Evolutionary conservation across 2,329 filamentous ascomycete genomes (phyloP), one percentile per base, ranked within the genome.

Genomic region (Corynespora cassiicola): DNA sequence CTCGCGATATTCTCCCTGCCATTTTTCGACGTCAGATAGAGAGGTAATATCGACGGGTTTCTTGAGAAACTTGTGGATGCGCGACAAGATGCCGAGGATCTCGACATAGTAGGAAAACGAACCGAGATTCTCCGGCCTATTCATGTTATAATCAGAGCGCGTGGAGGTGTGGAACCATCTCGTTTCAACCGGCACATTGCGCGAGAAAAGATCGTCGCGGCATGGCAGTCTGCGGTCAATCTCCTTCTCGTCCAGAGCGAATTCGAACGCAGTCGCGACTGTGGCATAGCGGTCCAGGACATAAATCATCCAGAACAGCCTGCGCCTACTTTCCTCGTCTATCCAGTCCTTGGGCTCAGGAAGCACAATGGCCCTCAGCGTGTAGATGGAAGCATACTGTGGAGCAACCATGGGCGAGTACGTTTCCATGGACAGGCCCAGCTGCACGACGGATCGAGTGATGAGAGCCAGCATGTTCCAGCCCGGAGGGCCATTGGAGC

Each of bases 301-400:
- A 61, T 95, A 96, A 8, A 95, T 85, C 84, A 95, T 92, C 91
- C 91, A 96, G 66, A 96, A 95, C 1, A 96, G 74, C 17, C 91
- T 78, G 18, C 91, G 80, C 18, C 90, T 78, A 26, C 88, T 87
- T 66, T 96, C 91, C 45, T 96, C 91, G 62, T 96, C 90, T 39
- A 95, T 86, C 67, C 91, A 96, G 45, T 90, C 87, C 33, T 82
- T 84, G 0, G 91, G 81, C 45, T 95, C 90, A 0, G 90, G 87
- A 0, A 96, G 75, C 3, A 92, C 85, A 74, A 91, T 91, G 11
- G 90, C 89, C 37, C 90, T 80, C 28, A 95, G 74, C 0, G 90
- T 96, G 63, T 95, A 95, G 30, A 96, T 96, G 0, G 91, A 95
- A 2, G 86, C 84, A 63, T 87, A 90, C 38, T 84, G 80, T 1